A percentile compares a stretch with the other conserved stretches of the same genome.
Evolutionary conservation across 805 yeast genomes (phyloP).

Genomic region (Saccharomycopsis javanensis): DNA sequence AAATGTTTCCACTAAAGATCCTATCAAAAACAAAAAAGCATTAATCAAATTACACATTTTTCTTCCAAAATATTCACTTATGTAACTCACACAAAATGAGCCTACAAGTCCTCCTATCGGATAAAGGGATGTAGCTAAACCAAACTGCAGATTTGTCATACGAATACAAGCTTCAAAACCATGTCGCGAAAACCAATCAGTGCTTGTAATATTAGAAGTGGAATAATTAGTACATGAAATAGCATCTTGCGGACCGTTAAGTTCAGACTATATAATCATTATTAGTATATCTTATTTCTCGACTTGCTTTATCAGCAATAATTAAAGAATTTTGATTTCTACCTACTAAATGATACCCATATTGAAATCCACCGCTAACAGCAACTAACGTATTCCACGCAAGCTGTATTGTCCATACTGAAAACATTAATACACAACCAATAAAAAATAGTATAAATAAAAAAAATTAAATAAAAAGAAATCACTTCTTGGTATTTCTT

Average conservation of each 20-base stretch:
- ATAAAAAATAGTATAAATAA: neutral
- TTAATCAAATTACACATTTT: conserved; percentile 42
- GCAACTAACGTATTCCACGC: conserved; percentile 42
- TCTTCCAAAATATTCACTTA: conserved; percentile 63
- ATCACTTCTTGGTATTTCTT: too few relatives aligned
- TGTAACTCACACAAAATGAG: conserved; percentile 54
- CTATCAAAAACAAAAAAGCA: conserved; percentile 43
- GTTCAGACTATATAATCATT: conserved; percentile 42
- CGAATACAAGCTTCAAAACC: conserved; percentile 38
- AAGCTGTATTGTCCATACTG: conserved; percentile 27
- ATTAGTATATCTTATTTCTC: neutral
- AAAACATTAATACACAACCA: neutral
- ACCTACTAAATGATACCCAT: conserved; percentile 75
- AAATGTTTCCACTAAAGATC: conserved; percentile 51
- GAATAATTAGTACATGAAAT: conserved; percentile 41
- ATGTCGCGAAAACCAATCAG: conserved; percentile 32
- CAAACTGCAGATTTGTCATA: conserved; percentile 48
- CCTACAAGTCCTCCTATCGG: conserved; percentile 80
- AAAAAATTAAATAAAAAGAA: neutral
- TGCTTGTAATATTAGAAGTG: conserved; percentile 22
- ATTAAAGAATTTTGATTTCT: neutral
- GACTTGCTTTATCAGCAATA: neutral
- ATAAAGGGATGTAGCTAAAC: conserved; percentile 67
- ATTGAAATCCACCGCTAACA: conserved; percentile 75
- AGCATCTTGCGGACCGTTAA: conserved; percentile 77